Evolutionary conservation across 148 eudicot species (phyloP), one percentile per base, ranked within the genome.

Genomic region (Oxyria digyna): DNA sequence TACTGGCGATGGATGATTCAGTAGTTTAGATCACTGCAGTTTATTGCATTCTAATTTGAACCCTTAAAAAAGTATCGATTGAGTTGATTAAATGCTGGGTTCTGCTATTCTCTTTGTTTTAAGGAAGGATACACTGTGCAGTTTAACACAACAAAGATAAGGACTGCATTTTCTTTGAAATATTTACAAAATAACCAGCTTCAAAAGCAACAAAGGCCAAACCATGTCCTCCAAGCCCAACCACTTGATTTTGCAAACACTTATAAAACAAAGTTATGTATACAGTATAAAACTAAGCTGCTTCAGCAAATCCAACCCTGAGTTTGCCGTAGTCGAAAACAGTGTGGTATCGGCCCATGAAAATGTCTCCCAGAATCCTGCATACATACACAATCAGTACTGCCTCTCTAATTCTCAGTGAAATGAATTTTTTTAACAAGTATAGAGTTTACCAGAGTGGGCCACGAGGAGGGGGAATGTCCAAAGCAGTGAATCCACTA

Each of bases 321-420:
- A 76, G 45, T 8, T 89, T 82, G 3, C 91, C 98, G 72, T 71
- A 83, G 75, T 92, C 98, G 55, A 92, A 92, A 15, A 87, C 88
- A 0, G 96, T 92, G 71, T 92, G 98, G 76, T 92, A 92, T 15
- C 82, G 82, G 42, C 98, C 96, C 98, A 92, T 92, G 78, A 89
- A 92, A 52, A 92, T 67, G 49, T 92, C 98, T 67, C 98, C 98
- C 82, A 92, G 68, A 74, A 92, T 92, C 98, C 98, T 92, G 81
- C 79, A 81, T 62, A 45, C 31, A 17, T 27, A 0, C 0, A 40
- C 67, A 4, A 35, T 43, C n/a, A 24, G 31, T 41, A 41, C 15
- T 24, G 27, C 3, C 27, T 23, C 50, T 46, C 29, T n/a, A 68
- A 15, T 27, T 2, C 2, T 50, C 57, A 14, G 21, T 50, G 40